Conservation (phyloP, 1,284 basidiomycete genomes). For the Ceratobasidium sp. region DNA sequence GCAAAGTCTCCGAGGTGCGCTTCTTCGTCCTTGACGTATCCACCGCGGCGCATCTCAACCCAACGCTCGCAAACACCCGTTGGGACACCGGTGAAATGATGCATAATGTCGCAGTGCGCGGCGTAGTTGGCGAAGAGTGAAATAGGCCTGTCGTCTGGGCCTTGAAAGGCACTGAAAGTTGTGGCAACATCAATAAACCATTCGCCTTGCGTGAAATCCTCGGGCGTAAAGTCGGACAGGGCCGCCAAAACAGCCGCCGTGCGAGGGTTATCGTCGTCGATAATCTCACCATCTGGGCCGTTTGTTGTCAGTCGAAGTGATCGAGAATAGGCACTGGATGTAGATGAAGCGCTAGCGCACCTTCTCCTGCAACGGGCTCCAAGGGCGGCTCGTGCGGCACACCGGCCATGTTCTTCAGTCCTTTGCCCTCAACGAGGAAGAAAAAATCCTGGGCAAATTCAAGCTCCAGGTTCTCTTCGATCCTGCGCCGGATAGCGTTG, state of each 20-base stretch:
- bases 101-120: constrained; percentile 5
- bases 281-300: not conserved
- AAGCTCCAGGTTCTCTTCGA: not conserved
- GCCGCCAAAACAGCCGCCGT: not conserved
- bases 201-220: not conserved
- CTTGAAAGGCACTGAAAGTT: not conserved
- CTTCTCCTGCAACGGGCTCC: not conserved
- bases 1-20: no score
- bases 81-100: not conserved
- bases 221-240: not conserved
- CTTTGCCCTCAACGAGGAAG: constrained; percentile 3
- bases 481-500: not conserved
- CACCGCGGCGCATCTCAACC: no score
- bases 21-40: no score
- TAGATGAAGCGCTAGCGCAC: not conserved
- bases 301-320: not conserved
- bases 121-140: not conserved
- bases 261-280: not conserved
- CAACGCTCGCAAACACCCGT: not conserved
- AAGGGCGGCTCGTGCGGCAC: not conserved
- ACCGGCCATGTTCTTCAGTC: not conserved
- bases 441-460: not conserved
- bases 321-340: no score
- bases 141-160: not conserved
- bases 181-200: constrained; percentile 11